These are phyloP conservation scores for Raddia guianensis DNA, from an alignment of 176 grass and related monocot species.

Conservation along the genomic window DNA sequence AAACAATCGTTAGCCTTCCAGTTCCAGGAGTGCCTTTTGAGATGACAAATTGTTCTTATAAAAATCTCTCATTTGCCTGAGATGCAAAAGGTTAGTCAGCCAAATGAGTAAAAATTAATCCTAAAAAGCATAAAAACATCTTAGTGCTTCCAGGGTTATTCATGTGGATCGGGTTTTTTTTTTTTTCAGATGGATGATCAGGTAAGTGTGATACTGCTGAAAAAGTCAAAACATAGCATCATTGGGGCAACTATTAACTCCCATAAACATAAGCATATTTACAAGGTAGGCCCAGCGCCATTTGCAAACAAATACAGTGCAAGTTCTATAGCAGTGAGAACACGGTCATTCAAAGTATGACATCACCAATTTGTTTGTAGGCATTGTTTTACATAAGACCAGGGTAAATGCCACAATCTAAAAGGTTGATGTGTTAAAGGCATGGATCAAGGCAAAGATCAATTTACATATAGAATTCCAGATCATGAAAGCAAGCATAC, in stretches of 20 bases:
- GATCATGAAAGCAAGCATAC: slow-evolving; percentile 45
- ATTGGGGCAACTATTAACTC: not conserved
- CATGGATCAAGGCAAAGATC: not conserved
- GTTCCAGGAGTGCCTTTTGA: slow-evolving; percentile 21
- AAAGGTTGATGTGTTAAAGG: not conserved
- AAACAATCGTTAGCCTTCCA: not conserved
- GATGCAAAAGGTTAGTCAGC: slow-evolving; percentile 25
- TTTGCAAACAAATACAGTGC: not conserved
- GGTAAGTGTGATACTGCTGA: not conserved
- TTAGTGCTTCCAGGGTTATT: not conserved
- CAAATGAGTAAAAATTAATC: not conserved
- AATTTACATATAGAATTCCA: not conserved
- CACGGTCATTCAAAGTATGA: not conserved
- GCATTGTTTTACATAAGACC: not conserved
- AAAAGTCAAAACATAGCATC: not conserved
- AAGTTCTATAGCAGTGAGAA: not conserved
- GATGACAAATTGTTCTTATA: slow-evolving; percentile 18
- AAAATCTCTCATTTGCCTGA: slow-evolving; percentile 53
- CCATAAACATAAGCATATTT: not conserved
- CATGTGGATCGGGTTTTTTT: not conserved
- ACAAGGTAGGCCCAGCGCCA: not conserved
- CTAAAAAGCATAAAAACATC: not conserved
- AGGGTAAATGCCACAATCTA: slow-evolving; percentile 14
- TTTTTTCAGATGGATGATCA: not conserved
- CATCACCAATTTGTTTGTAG: not conserved